These are phyloP conservation scores for Phytophthora palmivora DNA, from an alignment of 352 stramenopile species.

Conservation along the genomic window DNA sequence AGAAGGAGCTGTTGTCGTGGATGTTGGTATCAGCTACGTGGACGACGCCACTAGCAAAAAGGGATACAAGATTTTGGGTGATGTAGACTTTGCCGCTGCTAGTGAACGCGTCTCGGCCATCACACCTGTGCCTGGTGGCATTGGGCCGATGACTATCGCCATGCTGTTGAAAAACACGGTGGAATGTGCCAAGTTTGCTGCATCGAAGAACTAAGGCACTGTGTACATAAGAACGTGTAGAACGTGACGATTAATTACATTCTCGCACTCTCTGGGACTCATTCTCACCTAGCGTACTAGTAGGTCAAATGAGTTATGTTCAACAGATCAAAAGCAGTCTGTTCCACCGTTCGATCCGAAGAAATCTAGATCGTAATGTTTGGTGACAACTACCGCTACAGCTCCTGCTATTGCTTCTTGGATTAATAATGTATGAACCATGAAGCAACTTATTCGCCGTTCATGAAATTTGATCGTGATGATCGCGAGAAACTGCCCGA, in stretches of 20 bases:
- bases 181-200: slow-evolving; percentile 60
- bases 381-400: neutral
- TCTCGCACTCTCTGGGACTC: slow-evolving; percentile 12
- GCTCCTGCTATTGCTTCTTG: slow-evolving; percentile 10
- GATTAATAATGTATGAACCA: slow-evolving; percentile 37
- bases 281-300: slow-evolving; percentile 1
- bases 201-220: slow-evolving; percentile 15
- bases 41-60: slow-evolving; percentile 76
- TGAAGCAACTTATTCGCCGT: slow-evolving; percentile 19
- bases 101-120: slow-evolving; percentile 92
- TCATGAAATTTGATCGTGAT: slow-evolving; percentile 30
- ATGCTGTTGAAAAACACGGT: slow-evolving; percentile 93
- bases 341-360: slow-evolving; percentile 3
- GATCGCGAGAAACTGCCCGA: slow-evolving; percentile 48
- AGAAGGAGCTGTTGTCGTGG: slow-evolving; percentile 96
- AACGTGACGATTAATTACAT: slow-evolving; percentile 41
- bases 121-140: slow-evolving; percentile 96
- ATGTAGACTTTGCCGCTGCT: slow-evolving; percentile 95
- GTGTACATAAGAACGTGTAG: slow-evolving; percentile 18
- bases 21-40: slow-evolving; percentile 99
- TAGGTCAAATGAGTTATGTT: neutral
- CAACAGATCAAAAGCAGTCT: slow-evolving; percentile 5
- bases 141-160: slow-evolving; percentile 99
- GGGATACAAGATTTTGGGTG: slow-evolving; percentile 96
- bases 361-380: slow-evolving; percentile 9